phyloP scores from a whole-genome alignment of 495 filamentous ascomycete genomes.

The Umbilicaria muhlenbergii region DNA sequence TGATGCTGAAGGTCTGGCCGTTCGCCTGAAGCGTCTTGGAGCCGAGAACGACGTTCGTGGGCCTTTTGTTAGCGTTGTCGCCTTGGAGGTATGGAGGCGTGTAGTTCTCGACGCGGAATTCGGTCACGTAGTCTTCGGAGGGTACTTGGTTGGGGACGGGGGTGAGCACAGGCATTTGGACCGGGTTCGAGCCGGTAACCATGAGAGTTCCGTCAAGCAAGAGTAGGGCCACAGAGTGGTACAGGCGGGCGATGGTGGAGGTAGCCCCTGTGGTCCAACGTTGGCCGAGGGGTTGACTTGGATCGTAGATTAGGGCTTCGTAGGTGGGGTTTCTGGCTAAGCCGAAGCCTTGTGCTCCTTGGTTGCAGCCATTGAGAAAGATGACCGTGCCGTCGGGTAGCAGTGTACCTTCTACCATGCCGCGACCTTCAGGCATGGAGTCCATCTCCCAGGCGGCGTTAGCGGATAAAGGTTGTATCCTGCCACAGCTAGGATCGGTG shows the following conservation, averaged over 20 bases:
- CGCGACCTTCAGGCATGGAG: conserved; percentile 43
- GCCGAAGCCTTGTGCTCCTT: conserved; percentile 44
- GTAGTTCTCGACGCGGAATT: conserved; percentile 46
- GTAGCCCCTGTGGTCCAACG: conserved; percentile 35
- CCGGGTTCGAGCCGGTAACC: conserved; percentile 42
- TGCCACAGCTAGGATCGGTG: conserved; percentile 42
- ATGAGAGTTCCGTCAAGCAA: conserved; percentile 44
- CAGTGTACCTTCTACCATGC: conserved; percentile 43
- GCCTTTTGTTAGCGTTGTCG: conserved; percentile 28
- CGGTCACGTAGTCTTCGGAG: conserved; percentile 30
- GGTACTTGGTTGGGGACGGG: conserved; percentile 15
- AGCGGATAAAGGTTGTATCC: conserved; percentile 34
- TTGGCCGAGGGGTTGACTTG: conserved; percentile 28
- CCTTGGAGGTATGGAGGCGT: conserved; percentile 44
- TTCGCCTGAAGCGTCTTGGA: conserved; percentile 24
- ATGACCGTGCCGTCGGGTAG: conserved; percentile 46
- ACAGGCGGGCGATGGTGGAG: conserved; percentile 36
- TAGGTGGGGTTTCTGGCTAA: conserved; percentile 34
- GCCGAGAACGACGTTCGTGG: conserved; percentile 28
- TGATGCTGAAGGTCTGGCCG: conserved; percentile 28
- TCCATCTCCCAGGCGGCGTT: conserved; percentile 46
- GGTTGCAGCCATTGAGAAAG: conserved; percentile 40
- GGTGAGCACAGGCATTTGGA: conserved; percentile 35
- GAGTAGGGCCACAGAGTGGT: conserved; percentile 41
- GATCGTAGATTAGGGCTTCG: conserved; percentile 44